phyloP scores from a whole-genome alignment of 495 filamentous ascomycete genomes.

The Xylaria palmicola region DNA sequence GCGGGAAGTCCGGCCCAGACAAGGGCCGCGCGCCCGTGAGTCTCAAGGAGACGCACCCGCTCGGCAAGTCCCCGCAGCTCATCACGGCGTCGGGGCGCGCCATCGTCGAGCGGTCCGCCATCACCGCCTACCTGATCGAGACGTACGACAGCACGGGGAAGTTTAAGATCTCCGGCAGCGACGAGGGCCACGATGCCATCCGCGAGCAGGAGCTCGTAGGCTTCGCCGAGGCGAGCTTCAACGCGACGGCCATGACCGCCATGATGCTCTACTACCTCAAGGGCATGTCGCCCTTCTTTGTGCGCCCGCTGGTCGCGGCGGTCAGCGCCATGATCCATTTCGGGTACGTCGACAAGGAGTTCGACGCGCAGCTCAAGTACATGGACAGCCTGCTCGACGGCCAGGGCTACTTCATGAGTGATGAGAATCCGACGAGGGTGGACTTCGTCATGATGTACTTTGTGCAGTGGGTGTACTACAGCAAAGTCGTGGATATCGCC shows the following conservation, averaged over 20 bases:
- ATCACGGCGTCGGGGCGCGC: conserved; percentile 19
- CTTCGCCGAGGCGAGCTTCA: conserved; percentile 15
- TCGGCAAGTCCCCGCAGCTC: conserved; percentile 28
- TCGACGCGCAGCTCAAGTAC: conserved; percentile 18
- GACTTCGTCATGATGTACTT: conserved; percentile 22
- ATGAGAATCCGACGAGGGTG: conserved; percentile 18
- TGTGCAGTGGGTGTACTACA: conserved; percentile 18
- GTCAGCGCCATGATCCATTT: conserved; percentile 6
- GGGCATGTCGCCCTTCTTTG: background rate
- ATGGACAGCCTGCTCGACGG: conserved; percentile 4
- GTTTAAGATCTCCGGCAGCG: conserved; percentile 19
- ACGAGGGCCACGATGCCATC: conserved; percentile 17
- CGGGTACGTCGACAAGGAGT: conserved; percentile 10
- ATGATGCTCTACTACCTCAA: conserved; percentile 3
- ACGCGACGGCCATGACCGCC: background rate
- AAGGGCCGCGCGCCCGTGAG: conserved; percentile 22
- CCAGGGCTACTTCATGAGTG: conserved; percentile 18
- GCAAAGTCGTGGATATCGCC: conserved; percentile 16
- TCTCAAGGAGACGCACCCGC: conserved; percentile 25
- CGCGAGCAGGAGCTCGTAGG: conserved; percentile 25
- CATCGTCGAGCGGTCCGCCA: conserved; percentile 24
- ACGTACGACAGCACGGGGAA: conserved; percentile 25
- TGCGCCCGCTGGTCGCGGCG: background rate
- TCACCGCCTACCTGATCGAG: conserved; percentile 26
- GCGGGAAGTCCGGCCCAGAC: conserved; percentile 16